phyloP scores from a whole-genome alignment of 345 rosid species.

The Leavenworthia alabamica region DNA sequence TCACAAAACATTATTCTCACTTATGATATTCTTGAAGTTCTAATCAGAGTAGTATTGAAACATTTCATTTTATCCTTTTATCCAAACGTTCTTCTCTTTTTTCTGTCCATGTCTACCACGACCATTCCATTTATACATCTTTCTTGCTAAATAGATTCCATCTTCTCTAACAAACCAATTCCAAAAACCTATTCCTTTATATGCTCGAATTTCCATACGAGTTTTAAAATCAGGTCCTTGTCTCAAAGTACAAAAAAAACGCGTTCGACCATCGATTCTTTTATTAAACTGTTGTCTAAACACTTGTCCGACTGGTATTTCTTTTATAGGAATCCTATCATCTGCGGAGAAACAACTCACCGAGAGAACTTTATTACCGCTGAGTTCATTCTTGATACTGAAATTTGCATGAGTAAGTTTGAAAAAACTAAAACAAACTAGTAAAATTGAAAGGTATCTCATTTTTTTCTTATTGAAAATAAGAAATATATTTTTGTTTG shows the following conservation, averaged over 20 bases:
- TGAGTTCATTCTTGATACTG: not conserved
- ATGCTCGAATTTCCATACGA: not conserved
- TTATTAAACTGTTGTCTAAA: too few relatives aligned
- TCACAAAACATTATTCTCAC: too few relatives aligned
- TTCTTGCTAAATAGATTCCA: not conserved
- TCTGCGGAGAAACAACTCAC: not conserved
- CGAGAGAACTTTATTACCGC: not conserved
- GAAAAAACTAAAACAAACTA: not conserved
- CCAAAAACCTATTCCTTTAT: not conserved
- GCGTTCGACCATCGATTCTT: too few relatives aligned
- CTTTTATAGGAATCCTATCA: too few relatives aligned
- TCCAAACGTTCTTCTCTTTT: too few relatives aligned
- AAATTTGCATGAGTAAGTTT: not conserved
- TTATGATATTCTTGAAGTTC: too few relatives aligned
- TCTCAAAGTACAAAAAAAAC: slow-evolving; percentile 2
- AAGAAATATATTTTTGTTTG: too few relatives aligned
- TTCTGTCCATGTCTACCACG: too few relatives aligned
- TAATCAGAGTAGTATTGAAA: too few relatives aligned
- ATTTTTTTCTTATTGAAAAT: not conserved
- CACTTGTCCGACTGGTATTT: not conserved
- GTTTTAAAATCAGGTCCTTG: not conserved
- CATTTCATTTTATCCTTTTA: too few relatives aligned
- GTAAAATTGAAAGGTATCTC: not conserved
- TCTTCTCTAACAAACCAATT: slow-evolving; percentile 18
- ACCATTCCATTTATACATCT: too few relatives aligned